Conservation (phyloP, 441 rosid genomes). For the Adansonia grandidieri region DNA sequence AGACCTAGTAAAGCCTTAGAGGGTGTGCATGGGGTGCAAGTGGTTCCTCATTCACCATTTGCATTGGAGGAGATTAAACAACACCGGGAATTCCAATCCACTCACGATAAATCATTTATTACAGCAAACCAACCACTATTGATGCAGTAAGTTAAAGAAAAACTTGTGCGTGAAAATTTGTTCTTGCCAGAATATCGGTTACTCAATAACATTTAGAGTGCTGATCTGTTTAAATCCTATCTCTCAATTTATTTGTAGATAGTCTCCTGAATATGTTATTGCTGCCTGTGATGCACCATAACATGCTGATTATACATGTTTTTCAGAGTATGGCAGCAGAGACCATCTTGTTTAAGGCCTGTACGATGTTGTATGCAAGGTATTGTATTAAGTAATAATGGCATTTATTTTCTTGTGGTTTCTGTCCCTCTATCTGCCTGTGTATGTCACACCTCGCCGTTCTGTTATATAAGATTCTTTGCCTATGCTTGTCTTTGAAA, state of each 20-base stretch:
- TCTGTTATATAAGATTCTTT: conserved; percentile 1
- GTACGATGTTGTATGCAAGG: conserved; percentile 63
- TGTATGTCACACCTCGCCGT: conserved; percentile 1
- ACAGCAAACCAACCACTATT: conserved; percentile 54
- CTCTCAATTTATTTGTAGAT: background rate
- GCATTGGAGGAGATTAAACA: conserved; percentile 49
- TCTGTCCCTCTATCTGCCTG: background rate
- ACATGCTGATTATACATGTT: conserved; percentile 28
- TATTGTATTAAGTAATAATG: conserved; percentile 31
- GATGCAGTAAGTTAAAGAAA: conserved; percentile 60
- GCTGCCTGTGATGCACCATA: background rate
- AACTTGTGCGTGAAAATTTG: conserved; percentile 12
- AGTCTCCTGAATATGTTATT: background rate
- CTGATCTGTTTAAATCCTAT: conserved; percentile 4
- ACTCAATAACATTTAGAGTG: background rate
- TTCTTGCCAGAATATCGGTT: background rate
- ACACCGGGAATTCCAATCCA: conserved; percentile 48
- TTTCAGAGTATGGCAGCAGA: conserved; percentile 84
- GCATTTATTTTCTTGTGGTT: background rate
- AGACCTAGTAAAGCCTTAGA: conserved; percentile 64
- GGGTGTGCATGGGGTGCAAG: conserved; percentile 75
- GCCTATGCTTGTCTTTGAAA: conserved; percentile 19
- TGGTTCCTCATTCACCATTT: conserved; percentile 74
- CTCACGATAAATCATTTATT: conserved; percentile 43
- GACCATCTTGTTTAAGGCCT: conserved; percentile 91